These are phyloP conservation scores for Epichloe amarillans DNA, from an alignment of 2,329 filamentous ascomycete genomes.

Conservation along the genomic window DNA sequence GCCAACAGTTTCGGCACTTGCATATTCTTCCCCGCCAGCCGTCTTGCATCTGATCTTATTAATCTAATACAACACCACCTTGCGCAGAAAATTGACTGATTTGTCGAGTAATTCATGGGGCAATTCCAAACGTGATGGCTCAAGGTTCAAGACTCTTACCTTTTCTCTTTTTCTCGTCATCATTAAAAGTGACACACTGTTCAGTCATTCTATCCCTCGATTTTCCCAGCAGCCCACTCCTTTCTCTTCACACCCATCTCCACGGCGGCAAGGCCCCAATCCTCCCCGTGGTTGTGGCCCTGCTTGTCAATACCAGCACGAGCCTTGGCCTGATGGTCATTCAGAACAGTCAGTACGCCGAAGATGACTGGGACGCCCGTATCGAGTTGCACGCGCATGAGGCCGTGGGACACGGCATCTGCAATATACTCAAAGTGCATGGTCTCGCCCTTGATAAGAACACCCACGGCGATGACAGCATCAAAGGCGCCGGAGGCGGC, in stretches of 20 bases:
- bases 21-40: too few relatives aligned
- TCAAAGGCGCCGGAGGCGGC: slow-evolving; percentile 59
- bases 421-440: slow-evolving; percentile 99
- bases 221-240: slow-evolving; percentile 64
- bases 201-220: slow-evolving; percentile 24
- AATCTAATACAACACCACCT: neutral
- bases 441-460: slow-evolving; percentile 95
- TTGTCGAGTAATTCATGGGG: too few relatives aligned
- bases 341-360: slow-evolving; percentile 79
- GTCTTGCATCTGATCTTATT: neutral
- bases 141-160: neutral
- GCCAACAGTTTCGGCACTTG: too few relatives aligned
- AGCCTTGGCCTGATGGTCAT: slow-evolving; percentile 73
- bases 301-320: slow-evolving; percentile 59
- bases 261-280: slow-evolving; percentile 90
- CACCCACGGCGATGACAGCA: slow-evolving; percentile 87
- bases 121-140: neutral
- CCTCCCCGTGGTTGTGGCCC: slow-evolving; percentile 87
- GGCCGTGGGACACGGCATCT: slow-evolving; percentile 75
- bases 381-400: slow-evolving; percentile 92
- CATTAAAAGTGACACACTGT: too few relatives aligned
- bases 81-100: too few relatives aligned
- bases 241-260: slow-evolving; percentile 83
- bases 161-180: neutral
- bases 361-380: slow-evolving; percentile 82